Percentiles rank a stretch among this genome's conserved stretches.
These are phyloP conservation scores for Ophiostoma sp. DNA, from an alignment of 2,329 filamentous ascomycete species.

Conservation along the genomic window DNA sequence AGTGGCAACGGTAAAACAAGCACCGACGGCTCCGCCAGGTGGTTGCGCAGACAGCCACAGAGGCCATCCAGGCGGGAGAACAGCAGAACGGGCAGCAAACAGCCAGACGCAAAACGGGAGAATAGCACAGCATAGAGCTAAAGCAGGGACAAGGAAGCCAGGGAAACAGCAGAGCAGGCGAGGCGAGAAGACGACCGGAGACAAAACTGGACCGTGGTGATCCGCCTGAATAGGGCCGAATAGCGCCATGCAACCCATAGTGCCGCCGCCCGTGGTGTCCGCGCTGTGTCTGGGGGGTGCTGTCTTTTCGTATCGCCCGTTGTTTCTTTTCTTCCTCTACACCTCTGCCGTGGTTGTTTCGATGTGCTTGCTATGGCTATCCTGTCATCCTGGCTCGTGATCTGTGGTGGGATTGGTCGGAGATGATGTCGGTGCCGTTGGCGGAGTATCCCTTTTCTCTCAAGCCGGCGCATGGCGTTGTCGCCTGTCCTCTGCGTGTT, in stretches of 20 bases:
- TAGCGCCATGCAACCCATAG: slow-evolving; percentile 26
- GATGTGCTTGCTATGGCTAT: too few species aligned
- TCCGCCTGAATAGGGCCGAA: slow-evolving; percentile 28
- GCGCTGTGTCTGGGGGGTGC: background rate
- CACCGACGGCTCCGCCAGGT: slow-evolving; percentile 4
- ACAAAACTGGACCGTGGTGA: slow-evolving; percentile 21
- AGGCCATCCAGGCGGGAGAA: background rate
- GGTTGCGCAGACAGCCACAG: background rate
- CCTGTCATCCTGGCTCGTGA: too few species aligned
- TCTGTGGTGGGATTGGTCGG: background rate
- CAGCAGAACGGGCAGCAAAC: background rate
- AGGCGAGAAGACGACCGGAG: background rate
- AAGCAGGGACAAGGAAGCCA: background rate
- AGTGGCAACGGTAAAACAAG: background rate
- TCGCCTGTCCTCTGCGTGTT: background rate
- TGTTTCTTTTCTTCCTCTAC: background rate
- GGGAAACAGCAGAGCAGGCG: background rate
- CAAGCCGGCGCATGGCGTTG: background rate
- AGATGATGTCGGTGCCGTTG: background rate
- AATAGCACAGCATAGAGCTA: too few species aligned
- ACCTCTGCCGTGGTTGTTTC: too few species aligned
- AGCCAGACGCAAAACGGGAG: background rate
- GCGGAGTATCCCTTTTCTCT: background rate
- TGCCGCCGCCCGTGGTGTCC: background rate
- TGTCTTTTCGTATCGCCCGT: background rate